Percentiles rank a stretch among this genome's conserved stretches.
phyloP scores from a whole-genome alignment of 1,284 basidiomycete genomes.

The Heliocybe sulcata region DNA sequence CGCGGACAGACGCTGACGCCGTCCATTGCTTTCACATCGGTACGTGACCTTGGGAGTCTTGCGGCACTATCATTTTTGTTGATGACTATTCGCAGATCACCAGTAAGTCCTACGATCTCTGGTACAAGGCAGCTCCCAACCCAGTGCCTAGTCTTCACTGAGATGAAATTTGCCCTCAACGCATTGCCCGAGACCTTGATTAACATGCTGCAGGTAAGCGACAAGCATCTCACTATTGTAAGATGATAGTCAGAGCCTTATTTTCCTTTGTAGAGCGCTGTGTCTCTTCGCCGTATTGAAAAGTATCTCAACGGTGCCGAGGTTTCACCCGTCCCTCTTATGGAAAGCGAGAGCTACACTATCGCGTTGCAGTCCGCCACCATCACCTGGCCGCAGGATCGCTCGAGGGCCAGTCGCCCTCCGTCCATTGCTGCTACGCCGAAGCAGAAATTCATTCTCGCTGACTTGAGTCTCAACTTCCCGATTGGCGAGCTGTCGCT shows the following conservation, averaged over 20 bases:
- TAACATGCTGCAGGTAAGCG: slow-evolving; percentile 66
- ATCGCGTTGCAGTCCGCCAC: slow-evolving; percentile 81
- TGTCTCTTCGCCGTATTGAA: slow-evolving; percentile 87
- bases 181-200: slow-evolving; percentile 89
- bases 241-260: background rate
- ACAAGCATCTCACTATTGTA: slow-evolving; percentile 4
- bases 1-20: slow-evolving; percentile 69
- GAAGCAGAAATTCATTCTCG: slow-evolving; percentile 69
- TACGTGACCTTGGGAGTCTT: slow-evolving; percentile 23
- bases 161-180: slow-evolving; percentile 80
- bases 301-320: slow-evolving; percentile 78
- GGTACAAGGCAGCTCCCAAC: background rate
- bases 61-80: background rate
- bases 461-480: slow-evolving; percentile 77
- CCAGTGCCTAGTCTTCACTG: slow-evolving; percentile 62
- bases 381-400: slow-evolving; percentile 84
- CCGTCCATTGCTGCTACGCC: slow-evolving; percentile 68
- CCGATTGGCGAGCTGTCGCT: slow-evolving; percentile 73
- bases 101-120: slow-evolving; percentile 23
- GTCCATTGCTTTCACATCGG: slow-evolving; percentile 81
- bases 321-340: slow-evolving; percentile 51
- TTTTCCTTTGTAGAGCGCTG: slow-evolving; percentile 46
- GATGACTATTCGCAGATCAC: slow-evolving; percentile 31
- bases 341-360: slow-evolving; percentile 45
- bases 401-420: slow-evolving; percentile 37